Percentiles rank a stretch among this genome's conserved stretches.
Evolutionary conservation across 2,329 filamentous ascomycete genomes (phyloP).

Genomic region (Xylaria sp.): DNA sequence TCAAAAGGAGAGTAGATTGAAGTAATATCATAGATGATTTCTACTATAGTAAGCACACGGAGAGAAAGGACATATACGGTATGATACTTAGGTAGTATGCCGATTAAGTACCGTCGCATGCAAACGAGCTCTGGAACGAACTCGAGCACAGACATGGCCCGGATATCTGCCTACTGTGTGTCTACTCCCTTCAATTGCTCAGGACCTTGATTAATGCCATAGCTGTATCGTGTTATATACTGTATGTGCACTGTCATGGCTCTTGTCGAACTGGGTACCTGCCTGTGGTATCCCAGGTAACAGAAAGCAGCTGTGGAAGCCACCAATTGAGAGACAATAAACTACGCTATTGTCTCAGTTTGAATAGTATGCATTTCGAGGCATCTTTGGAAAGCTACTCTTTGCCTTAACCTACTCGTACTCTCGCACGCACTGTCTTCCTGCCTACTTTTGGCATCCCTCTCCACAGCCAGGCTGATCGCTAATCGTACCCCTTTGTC

Average conservation of each 20-base stretch:
- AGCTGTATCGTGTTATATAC: neutral
- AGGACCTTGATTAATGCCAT: neutral
- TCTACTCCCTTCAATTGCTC: neutral
- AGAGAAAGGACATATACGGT: neutral
- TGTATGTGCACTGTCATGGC: neutral
- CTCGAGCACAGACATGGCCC: slow-evolving; percentile 8
- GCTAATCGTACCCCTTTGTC: slow-evolving; percentile 35
- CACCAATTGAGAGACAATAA: neutral
- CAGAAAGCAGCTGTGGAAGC: neutral
- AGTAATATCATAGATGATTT: neutral
- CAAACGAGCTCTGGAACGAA: neutral
- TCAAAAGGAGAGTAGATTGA: too few relatives aligned
- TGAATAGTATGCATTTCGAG: too few relatives aligned
- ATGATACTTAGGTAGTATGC: neutral
- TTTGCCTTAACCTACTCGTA: too few relatives aligned
- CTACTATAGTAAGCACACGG: slow-evolving; percentile 7
- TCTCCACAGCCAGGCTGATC: slow-evolving; percentile 32
- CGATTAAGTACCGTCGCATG: neutral
- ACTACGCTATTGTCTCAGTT: neutral
- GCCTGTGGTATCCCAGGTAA: neutral
- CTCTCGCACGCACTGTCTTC: slow-evolving; percentile 15
- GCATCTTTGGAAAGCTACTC: neutral
- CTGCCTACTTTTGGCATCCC: neutral
- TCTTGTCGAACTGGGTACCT: neutral
- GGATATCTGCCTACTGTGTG: neutral